Evolutionary conservation across 1,284 basidiomycete species (phyloP), one percentile per base, ranked within the genome.

Genomic region (Puccinia polysora): DNA sequence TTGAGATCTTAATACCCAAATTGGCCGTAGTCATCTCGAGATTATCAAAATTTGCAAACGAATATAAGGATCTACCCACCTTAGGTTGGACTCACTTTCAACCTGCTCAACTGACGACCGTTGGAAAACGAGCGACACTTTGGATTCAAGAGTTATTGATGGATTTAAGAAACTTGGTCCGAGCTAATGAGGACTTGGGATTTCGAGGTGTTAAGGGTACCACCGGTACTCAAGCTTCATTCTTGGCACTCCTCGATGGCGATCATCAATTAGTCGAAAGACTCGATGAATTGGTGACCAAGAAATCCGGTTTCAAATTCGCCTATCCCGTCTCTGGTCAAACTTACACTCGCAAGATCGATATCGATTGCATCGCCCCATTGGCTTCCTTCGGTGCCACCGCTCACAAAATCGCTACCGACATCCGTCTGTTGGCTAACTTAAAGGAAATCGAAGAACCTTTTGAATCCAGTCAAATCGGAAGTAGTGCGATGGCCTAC

Each of bases 21-120:
- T 74, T 80, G 14, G 79, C 79, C 5, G 56, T 79, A 8, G 79
- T 80, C 12, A 79, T 80, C 36, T 72, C 77, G 62, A 76, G 79
- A 8, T 73, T 80, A 25, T 62, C 76, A 5, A 74, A 74, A 0
- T 80, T 80, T 69, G 79, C 79, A 12, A 75, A 76, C 85, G 75
- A 78, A 74, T 34, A 72, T 55, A 60, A 60, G 47, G 59, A 53
- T 43, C 45, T 72, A 34, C 59, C 69, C 20, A 72, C 69, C 0
- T 85, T 99, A 50, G 96, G 96, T 0, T 98, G 97, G 83, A 99
- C 96, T 7, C 96, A 99, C 81, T 98, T 96, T 84, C 96, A 99
- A 81, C 94, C 96, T 4, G 96, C 96, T 6, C 96, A 99, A 82
- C 83, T 98, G 68, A 97, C 94, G 0, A 99, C 95, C 0, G 95